These are phyloP conservation scores for Hyaloperonospora brassicae DNA, from an alignment of 352 stramenopile species.

Conservation along the genomic window DNA sequence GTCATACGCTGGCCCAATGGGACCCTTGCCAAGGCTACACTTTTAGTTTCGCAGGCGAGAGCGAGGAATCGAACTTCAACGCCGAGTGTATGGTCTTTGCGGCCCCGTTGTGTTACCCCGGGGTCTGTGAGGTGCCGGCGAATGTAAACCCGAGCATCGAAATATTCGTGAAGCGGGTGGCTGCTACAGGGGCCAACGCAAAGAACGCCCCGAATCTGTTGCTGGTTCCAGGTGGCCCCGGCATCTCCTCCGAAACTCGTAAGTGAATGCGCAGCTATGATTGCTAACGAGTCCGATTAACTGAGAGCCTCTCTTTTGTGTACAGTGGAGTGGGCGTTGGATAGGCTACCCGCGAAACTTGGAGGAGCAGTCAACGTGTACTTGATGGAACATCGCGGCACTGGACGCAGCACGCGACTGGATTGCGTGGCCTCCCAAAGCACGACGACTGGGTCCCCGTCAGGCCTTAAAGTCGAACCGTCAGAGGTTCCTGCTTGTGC, in stretches of 20 bases:
- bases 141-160: conserved; percentile 11
- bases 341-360: background rate
- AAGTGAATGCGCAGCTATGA: conserved; percentile 1
- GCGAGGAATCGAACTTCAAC: too few relatives aligned
- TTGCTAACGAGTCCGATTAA: too few relatives aligned
- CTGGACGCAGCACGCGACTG: background rate
- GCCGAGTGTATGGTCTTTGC: too few relatives aligned
- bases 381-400: background rate
- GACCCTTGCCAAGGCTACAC: too few relatives aligned
- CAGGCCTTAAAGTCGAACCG: background rate
- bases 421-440: background rate
- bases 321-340: too few relatives aligned
- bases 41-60: too few relatives aligned
- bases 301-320: too few relatives aligned
- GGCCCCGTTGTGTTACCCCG: conserved; percentile 1
- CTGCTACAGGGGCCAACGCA: conserved; percentile 5
- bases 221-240: conserved; percentile 33
- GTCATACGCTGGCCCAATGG: too few relatives aligned
- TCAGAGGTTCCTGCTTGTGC: background rate
- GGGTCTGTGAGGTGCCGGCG: conserved; percentile 4
- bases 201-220: conserved; percentile 24
- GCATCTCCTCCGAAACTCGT: conserved; percentile 29
- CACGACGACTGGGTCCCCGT: background rate
- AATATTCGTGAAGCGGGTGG: conserved; percentile 35
- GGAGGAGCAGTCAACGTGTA: background rate